These are phyloP conservation scores for Physcomitrellopsis africana DNA, from an alignment of 225 moss, liverwort and hornwort genomes.

Conservation along the genomic window DNA sequence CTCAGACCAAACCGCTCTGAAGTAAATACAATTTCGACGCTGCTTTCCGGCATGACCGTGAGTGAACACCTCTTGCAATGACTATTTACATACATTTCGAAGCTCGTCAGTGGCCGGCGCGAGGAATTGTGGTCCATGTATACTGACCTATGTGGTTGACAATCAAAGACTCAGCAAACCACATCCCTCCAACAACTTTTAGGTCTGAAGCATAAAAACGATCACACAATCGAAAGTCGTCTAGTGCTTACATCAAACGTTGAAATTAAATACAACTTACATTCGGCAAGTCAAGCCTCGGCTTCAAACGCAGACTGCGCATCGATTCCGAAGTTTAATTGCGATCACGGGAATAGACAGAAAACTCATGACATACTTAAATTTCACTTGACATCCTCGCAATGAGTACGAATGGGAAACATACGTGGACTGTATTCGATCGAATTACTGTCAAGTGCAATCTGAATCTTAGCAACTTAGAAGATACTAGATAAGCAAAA, in stretches of 20 bases:
- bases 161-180: neutral
- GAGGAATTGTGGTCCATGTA: too few species aligned
- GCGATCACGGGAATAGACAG: slow-evolving; percentile 8
- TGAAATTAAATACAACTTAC: neutral
- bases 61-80: too few species aligned
- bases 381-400: neutral
- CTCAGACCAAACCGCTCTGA: too few species aligned
- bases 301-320: slow-evolving; percentile 16
- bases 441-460: neutral
- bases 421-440: neutral
- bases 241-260: neutral
- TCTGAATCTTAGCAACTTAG: neutral
- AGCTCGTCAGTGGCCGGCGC: too few species aligned
- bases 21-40: too few species aligned
- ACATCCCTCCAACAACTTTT: neutral
- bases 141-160: too few species aligned
- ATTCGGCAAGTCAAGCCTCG: slow-evolving; percentile 2
- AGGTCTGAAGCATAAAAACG: neutral
- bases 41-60: too few species aligned
- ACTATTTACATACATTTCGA: too few species aligned
- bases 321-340: slow-evolving; percentile 9
- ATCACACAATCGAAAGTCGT: neutral
- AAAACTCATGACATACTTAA: neutral
- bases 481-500: neutral
- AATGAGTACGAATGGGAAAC: neutral